A percentile compares a stretch with the other conserved stretches of the same genome.
These are phyloP conservation scores for Boletus putidus DNA, from an alignment of 1,284 basidiomycete species.

Conservation along the genomic window DNA sequence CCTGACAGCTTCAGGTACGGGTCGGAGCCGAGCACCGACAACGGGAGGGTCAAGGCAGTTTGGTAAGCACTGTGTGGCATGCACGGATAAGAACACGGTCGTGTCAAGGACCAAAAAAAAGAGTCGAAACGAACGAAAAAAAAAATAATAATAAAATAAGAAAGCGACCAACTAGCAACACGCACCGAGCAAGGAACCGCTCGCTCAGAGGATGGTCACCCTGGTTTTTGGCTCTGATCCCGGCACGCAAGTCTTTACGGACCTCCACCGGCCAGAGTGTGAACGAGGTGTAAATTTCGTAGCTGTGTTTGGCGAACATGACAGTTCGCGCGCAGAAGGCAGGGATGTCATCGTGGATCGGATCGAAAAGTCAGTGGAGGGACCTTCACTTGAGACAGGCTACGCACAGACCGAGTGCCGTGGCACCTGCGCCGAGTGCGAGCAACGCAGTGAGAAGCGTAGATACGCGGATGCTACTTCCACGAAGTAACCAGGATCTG, in stretches of 20 bases:
- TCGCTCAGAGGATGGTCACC: slow-evolving; percentile 59
- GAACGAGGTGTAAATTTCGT: slow-evolving; percentile 59
- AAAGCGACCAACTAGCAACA: not conserved
- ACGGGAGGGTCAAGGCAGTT: slow-evolving; percentile 51
- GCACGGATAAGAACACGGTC: not conserved
- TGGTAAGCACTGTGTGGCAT: slow-evolving; percentile 59
- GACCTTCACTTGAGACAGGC: not conserved
- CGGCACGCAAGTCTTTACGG: slow-evolving; percentile 61
- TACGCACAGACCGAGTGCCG: slow-evolving; percentile 58
- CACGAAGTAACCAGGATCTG: slow-evolving; percentile 19
- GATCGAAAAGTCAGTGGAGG: slow-evolving; percentile 10
- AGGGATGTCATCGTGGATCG: slow-evolving; percentile 4
- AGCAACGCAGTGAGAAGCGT: slow-evolving; percentile 53
- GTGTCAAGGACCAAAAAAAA: not conserved
- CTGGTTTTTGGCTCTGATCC: slow-evolving; percentile 61
- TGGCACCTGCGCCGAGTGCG: slow-evolving; percentile 48
- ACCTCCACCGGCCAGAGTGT: slow-evolving; percentile 62
- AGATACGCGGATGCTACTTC: slow-evolving; percentile 37
- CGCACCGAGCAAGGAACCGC: slow-evolving; percentile 56
- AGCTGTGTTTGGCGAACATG: slow-evolving; percentile 42
- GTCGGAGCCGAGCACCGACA: slow-evolving; percentile 49
- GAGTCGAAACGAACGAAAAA: slow-evolving; percentile 2
- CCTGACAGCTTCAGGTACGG: slow-evolving; percentile 71
- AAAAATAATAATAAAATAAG: too few species aligned
- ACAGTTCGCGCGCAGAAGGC: not conserved